These are phyloP conservation scores for Apiospora arundinis DNA, from an alignment of 2,329 filamentous ascomycete species.

Conservation along the genomic window DNA sequence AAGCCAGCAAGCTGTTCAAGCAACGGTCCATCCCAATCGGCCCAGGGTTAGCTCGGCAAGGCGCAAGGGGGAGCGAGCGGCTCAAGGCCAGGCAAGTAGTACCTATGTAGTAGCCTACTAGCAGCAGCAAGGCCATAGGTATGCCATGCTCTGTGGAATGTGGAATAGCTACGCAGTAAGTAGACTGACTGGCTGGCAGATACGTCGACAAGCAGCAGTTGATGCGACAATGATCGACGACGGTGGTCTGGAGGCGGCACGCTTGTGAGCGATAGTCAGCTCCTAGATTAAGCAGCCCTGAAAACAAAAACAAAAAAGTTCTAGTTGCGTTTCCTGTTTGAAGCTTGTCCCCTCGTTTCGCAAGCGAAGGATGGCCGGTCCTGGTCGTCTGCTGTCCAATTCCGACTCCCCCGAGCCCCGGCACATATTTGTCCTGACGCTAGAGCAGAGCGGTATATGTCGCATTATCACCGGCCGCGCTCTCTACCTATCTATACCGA, in stretches of 20 bases:
- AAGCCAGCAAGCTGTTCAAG: constrained; percentile 11
- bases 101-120: neutral
- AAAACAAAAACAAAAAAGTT: neutral
- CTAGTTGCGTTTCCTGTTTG: constrained; percentile 10
- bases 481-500: neutral
- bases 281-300: constrained; percentile 1
- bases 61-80: constrained; percentile 6
- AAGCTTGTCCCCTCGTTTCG: constrained; percentile 13
- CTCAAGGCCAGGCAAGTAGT: neutral
- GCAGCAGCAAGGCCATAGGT: too few species aligned
- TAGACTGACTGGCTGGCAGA: neutral
- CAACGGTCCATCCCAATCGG: constrained; percentile 6
- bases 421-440: constrained; percentile 9
- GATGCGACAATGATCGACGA: neutral
- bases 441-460: constrained; percentile 17
- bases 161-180: too few species aligned
- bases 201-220: neutral
- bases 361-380: constrained; percentile 11
- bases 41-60: constrained; percentile 12
- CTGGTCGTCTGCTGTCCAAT: constrained; percentile 1
- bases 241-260: neutral
- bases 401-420: constrained; percentile 12
- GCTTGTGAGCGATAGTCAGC: neutral
- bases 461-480: neutral
- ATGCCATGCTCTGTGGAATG: neutral